These are phyloP conservation scores for Plasmopara viticola DNA, from an alignment of 352 stramenopile genomes.

Conservation along the genomic window DNA sequence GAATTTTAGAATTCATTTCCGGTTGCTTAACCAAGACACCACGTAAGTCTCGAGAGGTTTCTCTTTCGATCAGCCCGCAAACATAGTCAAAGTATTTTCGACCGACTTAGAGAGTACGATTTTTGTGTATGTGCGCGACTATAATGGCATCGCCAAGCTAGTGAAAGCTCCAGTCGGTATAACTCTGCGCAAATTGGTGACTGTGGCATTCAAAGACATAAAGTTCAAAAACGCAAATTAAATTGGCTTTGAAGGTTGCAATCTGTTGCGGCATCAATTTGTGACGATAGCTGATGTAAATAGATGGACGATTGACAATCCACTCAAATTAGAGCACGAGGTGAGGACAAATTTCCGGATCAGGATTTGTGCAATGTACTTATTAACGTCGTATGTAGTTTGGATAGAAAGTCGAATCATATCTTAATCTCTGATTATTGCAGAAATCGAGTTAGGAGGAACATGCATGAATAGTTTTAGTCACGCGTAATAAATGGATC, in stretches of 20 bases:
- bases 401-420: too few species aligned
- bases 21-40: too few species aligned
- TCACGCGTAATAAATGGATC: too few species aligned
- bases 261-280: neutral
- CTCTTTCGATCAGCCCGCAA: neutral
- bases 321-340: neutral
- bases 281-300: neutral
- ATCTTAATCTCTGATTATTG: too few species aligned
- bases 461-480: too few species aligned
- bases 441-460: too few species aligned
- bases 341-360: neutral
- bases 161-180: neutral
- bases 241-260: neutral
- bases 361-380: too few species aligned
- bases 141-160: neutral
- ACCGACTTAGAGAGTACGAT: neutral
- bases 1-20: too few species aligned
- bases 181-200: neutral
- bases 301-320: neutral
- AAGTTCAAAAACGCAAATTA: neutral
- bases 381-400: too few species aligned
- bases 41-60: too few species aligned
- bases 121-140: neutral
- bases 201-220: neutral
- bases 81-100: too few species aligned